A percentile compares a stretch with the other conserved stretches of the same genome.
Conservation (phyloP, 495 filamentous ascomycete genomes). For the Elaphomyces granulatus region DNA sequence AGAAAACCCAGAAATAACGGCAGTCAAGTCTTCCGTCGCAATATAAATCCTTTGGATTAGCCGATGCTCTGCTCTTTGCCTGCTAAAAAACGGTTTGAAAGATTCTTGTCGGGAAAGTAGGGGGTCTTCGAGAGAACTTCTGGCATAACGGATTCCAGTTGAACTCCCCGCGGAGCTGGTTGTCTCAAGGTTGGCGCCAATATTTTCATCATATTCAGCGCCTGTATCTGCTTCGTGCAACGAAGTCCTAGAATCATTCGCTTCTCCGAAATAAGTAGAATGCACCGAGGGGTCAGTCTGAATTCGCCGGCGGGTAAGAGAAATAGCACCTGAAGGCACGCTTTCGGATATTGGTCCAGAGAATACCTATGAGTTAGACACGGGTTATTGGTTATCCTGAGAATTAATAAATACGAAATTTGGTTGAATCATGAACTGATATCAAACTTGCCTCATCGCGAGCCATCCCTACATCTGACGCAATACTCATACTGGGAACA, state of each 20-base stretch:
- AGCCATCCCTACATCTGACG: slow-evolving; percentile 98
- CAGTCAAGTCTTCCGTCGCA: slow-evolving; percentile 79
- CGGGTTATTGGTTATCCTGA: background rate
- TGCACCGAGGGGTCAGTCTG: slow-evolving; percentile 74
- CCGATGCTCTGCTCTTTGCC: slow-evolving; percentile 40
- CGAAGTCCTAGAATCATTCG: slow-evolving; percentile 38
- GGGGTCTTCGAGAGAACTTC: slow-evolving; percentile 52
- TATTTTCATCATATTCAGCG: slow-evolving; percentile 17
- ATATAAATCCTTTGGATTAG: slow-evolving; percentile 85
- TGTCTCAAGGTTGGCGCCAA: slow-evolving; percentile 17
- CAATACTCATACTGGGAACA: slow-evolving; percentile 51
- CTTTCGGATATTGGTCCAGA: slow-evolving; percentile 90
- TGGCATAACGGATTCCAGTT: slow-evolving; percentile 44
- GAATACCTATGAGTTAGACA: slow-evolving; percentile 48
- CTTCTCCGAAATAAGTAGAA: slow-evolving; percentile 72
- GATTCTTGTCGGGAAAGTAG: slow-evolving; percentile 54
- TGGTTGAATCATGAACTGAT: background rate
- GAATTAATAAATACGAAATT: background rate
- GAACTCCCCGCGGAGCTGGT: slow-evolving; percentile 21
- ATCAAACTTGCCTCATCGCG: slow-evolving; percentile 60
- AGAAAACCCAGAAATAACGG: slow-evolving; percentile 80
- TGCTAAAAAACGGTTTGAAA: slow-evolving; percentile 38
- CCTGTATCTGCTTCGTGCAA: too few relatives aligned
- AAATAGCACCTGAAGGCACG: slow-evolving; percentile 75
- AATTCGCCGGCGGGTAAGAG: slow-evolving; percentile 64